These are phyloP conservation scores for Aspergillus coremiiformis DNA, from an alignment of 495 filamentous ascomycete genomes.

Conservation along the genomic window DNA sequence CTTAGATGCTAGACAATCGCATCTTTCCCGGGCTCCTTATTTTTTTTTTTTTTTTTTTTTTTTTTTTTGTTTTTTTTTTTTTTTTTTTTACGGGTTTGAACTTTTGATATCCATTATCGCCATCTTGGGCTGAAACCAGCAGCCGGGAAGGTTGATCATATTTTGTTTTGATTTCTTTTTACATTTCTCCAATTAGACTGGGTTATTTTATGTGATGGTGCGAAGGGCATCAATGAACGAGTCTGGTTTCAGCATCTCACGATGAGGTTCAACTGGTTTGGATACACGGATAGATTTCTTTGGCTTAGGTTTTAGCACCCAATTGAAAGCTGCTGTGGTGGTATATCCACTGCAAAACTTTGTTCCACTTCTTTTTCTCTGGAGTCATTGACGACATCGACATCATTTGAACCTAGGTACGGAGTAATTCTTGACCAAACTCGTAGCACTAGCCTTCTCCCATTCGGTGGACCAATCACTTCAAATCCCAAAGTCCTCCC, in stretches of 20 bases:
- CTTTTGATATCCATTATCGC: constrained; percentile 31
- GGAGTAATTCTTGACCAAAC: too few species aligned
- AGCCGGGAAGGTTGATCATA: neutral
- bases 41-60: constrained; percentile 7
- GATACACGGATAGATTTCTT: constrained; percentile 1
- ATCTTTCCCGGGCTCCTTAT: neutral
- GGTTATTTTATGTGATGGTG: constrained; percentile 13
- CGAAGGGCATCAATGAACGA: constrained; percentile 1
- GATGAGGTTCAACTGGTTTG: constrained; percentile 1
- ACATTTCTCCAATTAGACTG: constrained; percentile 13
- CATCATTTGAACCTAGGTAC: too few species aligned
- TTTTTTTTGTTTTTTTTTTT: too few species aligned
- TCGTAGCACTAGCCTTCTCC: too few species aligned
- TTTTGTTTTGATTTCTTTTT: constrained; percentile 8
- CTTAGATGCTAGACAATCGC: neutral
- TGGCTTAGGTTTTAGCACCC: neutral
- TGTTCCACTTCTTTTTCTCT: neutral
- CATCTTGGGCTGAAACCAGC: constrained; percentile 6
- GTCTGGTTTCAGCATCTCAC: neutral
- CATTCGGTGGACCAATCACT: too few species aligned
- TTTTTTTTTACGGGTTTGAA: constrained; percentile 16
- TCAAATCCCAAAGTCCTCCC: too few species aligned
- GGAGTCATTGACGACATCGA: neutral
- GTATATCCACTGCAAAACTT: neutral
- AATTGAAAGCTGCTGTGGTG: neutral